Base-by-base conservation (phyloP, 768 basidiomycete genomes). In the Mycena chlorophos region DNA sequence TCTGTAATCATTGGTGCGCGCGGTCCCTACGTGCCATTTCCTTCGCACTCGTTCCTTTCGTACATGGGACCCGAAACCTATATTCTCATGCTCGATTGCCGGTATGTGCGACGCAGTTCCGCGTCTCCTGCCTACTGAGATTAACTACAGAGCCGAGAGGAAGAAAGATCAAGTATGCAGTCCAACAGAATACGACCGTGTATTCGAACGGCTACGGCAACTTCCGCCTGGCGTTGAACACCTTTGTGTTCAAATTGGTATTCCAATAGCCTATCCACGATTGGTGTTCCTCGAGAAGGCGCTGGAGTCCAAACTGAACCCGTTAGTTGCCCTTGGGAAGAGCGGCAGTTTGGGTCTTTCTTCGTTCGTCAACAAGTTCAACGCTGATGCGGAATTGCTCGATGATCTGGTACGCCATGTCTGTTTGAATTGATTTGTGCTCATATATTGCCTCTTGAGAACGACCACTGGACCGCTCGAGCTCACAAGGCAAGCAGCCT, bases 401-500 rank as follows among this genome's bases (percentile, higher is more conserved):
- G 96, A 98, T 71, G 96, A 99, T 73, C 75, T 95, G 71, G 89
- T 88, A 58, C 29, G 79, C 65, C n/a, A n/a, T 6, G 46, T 49
- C 40, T 49, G 28, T 45, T 8, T 17, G 39, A 8, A 6, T 25
- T 14, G 2, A n/a, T n/a, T n/a, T n/a, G 17, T 5, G 5, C 28
- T 39, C 8, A 25, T 17, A 2, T 29, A 25, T 27, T 54, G 19
- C 39, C 16, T 14, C 23, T 22, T 14, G 57, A 91, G 86, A 94
- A 94, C 61, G 93, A 96, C 66, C 93, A 95, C 64, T 95, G 94
- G 94, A 95, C 93, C 4, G 83, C 91, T 27, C 85, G 85, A 52
- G 66, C 68, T 3, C 91, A 93, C 68, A 92, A 92, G 77, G 90
- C 87, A 59, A 23, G 65, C 48, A 2, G 22, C 45, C 19, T 47